A percentile compares a stretch with the other conserved stretches of the same genome.
Conservation (phyloP, 108 stramenopile species). For the Cyclotella choctawhatcheeana region DNA sequence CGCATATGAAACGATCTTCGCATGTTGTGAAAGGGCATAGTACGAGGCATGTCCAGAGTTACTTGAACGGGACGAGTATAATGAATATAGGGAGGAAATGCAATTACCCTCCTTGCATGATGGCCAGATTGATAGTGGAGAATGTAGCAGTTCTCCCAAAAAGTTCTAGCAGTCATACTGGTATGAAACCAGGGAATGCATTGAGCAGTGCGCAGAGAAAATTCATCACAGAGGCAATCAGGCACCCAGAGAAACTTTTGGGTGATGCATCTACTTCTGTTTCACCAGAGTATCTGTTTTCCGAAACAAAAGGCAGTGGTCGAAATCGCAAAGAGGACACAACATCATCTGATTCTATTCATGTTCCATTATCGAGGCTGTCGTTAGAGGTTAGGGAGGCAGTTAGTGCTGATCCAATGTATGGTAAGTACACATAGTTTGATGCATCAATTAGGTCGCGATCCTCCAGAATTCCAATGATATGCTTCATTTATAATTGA, state of each 20-base stretch:
- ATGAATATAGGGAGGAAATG: constrained; percentile 55
- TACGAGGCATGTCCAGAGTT: constrained; percentile 39
- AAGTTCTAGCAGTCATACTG: not conserved
- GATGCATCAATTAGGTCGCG: too few relatives aligned
- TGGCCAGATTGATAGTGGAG: constrained; percentile 75
- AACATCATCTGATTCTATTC: constrained; percentile 3
- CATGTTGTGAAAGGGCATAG: constrained; percentile 44
- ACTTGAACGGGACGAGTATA: constrained; percentile 62
- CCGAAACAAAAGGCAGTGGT: constrained; percentile 46
- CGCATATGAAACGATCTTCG: constrained; percentile 61
- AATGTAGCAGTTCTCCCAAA: constrained; percentile 36
- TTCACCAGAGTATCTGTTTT: constrained; percentile 54
- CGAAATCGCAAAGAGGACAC: not conserved
- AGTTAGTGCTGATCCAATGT: constrained; percentile 75
- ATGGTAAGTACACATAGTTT: constrained; percentile 40
- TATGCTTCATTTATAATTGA: not conserved
- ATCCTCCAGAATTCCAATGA: too few relatives aligned
- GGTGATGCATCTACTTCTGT: constrained; percentile 45
- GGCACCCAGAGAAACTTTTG: constrained; percentile 59
- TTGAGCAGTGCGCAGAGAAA: constrained; percentile 1
- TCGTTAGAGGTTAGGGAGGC: constrained; percentile 70
- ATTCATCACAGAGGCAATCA: constrained; percentile 61
- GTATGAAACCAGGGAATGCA: constrained; percentile 2
- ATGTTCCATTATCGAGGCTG: constrained; percentile 58
- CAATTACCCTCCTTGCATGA: constrained; percentile 69